phyloP scores from a whole-genome alignment of 2,329 filamentous ascomycete genomes.

The Ophiostoma sp. region DNA sequence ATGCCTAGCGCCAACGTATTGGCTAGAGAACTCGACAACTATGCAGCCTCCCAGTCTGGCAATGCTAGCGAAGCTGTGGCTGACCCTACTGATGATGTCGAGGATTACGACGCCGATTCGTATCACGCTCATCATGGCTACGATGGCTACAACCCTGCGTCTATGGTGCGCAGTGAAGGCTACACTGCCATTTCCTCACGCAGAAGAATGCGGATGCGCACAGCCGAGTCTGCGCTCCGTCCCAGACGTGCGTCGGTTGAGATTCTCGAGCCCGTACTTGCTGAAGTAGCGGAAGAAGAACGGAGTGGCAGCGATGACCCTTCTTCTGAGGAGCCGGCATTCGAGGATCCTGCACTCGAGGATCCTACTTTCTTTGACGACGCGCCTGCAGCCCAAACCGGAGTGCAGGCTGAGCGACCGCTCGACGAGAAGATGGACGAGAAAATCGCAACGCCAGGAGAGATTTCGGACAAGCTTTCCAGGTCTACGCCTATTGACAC shows the following conservation, averaged over 20 bases:
- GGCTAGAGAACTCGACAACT: conserved; percentile 20
- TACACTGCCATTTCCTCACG: conserved; percentile 9
- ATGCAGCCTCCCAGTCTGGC: conserved; percentile 14
- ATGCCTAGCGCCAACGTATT: conserved; percentile 24
- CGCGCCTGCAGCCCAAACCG: neutral
- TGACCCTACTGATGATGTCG: conserved; percentile 8
- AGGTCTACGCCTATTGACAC: neutral
- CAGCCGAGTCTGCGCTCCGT: conserved; percentile 11
- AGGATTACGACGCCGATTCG: conserved; percentile 10
- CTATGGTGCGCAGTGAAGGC: conserved; percentile 18
- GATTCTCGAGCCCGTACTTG: conserved; percentile 9
- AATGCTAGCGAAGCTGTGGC: neutral
- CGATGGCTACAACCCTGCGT: conserved; percentile 8
- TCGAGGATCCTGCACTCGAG: neutral
- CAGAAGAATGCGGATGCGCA: conserved; percentile 7
- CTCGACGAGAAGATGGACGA: neutral
- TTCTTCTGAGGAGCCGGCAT: neutral
- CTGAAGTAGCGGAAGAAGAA: conserved; percentile 9
- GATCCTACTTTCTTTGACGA: neutral
- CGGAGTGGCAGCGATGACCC: conserved; percentile 12
- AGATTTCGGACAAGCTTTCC: neutral
- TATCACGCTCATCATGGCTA: neutral
- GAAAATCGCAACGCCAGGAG: neutral
- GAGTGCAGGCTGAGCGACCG: neutral
- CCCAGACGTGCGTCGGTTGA: conserved; percentile 11